phyloP scores from a whole-genome alignment of 2,329 filamentous ascomycete species.

The Raffaelea arxii region DNA sequence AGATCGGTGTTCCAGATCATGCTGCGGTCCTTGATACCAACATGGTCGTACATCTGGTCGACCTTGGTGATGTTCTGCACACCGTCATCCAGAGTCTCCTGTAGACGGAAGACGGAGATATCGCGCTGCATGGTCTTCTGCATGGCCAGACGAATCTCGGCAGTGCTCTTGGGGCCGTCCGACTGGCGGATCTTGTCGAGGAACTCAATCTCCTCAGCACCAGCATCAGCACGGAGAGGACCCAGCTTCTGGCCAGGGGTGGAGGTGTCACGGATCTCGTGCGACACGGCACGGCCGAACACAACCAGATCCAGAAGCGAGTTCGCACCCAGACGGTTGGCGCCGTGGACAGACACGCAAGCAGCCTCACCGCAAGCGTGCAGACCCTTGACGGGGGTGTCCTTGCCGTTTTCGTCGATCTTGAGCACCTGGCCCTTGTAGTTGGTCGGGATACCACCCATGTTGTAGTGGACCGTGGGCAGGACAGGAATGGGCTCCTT shows the following conservation, averaged over 20 bases:
- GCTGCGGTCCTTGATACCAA: constrained; percentile 94
- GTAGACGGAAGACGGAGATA: constrained; percentile 91
- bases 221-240: constrained; percentile 74
- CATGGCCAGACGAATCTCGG: constrained; percentile 84
- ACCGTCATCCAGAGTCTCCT: constrained; percentile 89
- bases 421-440: constrained; percentile 96
- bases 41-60: constrained; percentile 67
- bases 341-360: constrained; percentile 95
- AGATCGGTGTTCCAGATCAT: constrained; percentile 99
- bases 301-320: constrained; percentile 95
- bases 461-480: constrained; percentile 98
- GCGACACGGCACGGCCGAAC: constrained; percentile 93
- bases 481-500: constrained; percentile 96
- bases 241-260: constrained; percentile 71
- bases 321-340: constrained; percentile 96
- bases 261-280: constrained; percentile 94
- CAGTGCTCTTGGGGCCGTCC: constrained; percentile 75
- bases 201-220: constrained; percentile 74
- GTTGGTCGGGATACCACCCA: constrained; percentile 96
- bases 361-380: constrained; percentile 96
- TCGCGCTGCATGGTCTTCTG: constrained; percentile 98
- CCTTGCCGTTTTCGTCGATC: constrained; percentile 73
- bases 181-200: constrained; percentile 81
- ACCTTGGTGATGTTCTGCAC: constrained; percentile 80
- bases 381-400: constrained; percentile 88